Base-by-base conservation (phyloP, 116 monocot species). In the Zostera marina region DNA sequence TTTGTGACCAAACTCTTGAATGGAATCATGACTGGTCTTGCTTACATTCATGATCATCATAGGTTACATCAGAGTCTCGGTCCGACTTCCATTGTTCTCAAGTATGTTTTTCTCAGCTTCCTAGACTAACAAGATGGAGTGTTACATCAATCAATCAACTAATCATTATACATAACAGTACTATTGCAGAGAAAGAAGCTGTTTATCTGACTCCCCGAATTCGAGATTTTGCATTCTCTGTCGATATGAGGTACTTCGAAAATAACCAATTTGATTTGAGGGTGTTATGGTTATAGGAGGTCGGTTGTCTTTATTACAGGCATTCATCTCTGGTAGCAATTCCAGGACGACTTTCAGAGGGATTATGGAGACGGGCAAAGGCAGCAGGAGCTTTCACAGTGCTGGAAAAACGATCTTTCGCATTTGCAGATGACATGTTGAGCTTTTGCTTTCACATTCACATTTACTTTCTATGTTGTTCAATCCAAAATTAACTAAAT, bases 61-160 rank as follows among this genome's bases (percentile, higher is more conserved):
- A 84, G 79, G 74, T 64, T 93, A 55, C 93, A 93, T 70, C 93
- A 88, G 65, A 93, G 93, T 63, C 81, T 93, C 26, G 93, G 93
- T 42, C 93, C 88, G 62, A 71, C 88, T 77, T 93, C 93, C 65
- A 66, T 93, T 79, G 64, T 88, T 69, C 74, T 93, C 56, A 93
- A 88, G 93, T 93, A 79, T 60, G 43, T 56, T 38, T 14, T 53
- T 39, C 8, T 51, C 12, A 13, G 15, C 43, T 39, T 5, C 15
- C 38, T 56, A 14, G 32, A 0, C 8, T n/a, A 8, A 38, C 40
- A 15, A 38, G 3, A 2, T 55, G 55, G 26, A 55, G n/a, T 26
- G 55, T 55, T 32, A 15, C n/a, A 14, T 56, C 9, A 25, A 13
- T 32, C n/a, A 13, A 4, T 4, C 15, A 56, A 38, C 32, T 32